These are phyloP conservation scores for Penicillium psychrosexuale DNA, from an alignment of 2,329 filamentous ascomycete species.

Conservation along the genomic window DNA sequence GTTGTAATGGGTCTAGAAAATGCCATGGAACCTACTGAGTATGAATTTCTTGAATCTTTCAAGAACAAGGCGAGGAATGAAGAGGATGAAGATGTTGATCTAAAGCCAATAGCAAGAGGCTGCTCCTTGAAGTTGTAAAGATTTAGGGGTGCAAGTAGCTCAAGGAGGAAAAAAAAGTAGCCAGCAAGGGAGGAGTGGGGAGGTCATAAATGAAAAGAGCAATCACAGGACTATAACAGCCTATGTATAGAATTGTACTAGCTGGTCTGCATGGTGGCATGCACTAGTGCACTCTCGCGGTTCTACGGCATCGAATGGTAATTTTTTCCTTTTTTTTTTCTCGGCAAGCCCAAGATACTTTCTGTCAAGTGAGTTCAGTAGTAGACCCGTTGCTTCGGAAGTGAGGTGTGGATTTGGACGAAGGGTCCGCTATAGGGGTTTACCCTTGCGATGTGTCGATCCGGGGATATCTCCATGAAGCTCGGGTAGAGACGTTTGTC, in stretches of 20 bases:
- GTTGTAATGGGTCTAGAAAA: not conserved
- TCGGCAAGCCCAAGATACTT: not conserved
- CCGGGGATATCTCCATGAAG: constrained; percentile 12
- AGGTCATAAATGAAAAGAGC: constrained; percentile 11
- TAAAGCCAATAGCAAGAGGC: constrained; percentile 5
- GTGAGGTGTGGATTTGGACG: not conserved
- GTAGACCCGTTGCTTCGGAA: not conserved
- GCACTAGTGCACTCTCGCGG: constrained; percentile 5
- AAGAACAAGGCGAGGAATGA: constrained; percentile 4
- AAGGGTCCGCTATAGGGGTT: constrained; percentile 7
- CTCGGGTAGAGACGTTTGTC: not conserved
- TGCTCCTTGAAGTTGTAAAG: not conserved
- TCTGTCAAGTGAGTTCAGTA: not conserved
- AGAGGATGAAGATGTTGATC: not conserved
- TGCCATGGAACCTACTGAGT: constrained; percentile 12
- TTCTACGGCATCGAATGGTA: not conserved
- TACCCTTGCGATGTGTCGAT: constrained; percentile 12
- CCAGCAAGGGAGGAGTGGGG: constrained; percentile 3
- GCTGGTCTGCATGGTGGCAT: constrained; percentile 10
- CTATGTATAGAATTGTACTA: constrained; percentile 10
- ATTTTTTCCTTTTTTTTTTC: not conserved
- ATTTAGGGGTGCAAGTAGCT: not conserved
- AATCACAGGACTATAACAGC: constrained; percentile 15
- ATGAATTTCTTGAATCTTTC: constrained; percentile 2
- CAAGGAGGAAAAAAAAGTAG: not conserved